These are phyloP conservation scores for Pulchroboletus neoregius DNA, from an alignment of 1,284 basidiomycete species.

Conservation along the genomic window DNA sequence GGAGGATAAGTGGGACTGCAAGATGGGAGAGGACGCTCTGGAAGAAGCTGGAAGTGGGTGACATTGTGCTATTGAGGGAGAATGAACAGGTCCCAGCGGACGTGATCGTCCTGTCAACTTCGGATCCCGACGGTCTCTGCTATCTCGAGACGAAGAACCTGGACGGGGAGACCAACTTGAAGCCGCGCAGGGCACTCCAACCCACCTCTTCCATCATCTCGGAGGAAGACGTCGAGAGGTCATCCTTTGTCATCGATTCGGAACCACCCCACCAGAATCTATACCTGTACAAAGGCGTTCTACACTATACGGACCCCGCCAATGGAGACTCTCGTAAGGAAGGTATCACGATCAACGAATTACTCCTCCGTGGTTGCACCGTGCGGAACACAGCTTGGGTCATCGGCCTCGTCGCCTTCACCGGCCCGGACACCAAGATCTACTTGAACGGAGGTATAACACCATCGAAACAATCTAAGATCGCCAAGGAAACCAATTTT, in stretches of 20 bases:
- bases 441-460: constrained; percentile 95
- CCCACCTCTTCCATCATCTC: constrained; percentile 75
- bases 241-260: constrained; percentile 84
- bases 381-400: constrained; percentile 95
- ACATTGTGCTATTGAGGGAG: constrained; percentile 85
- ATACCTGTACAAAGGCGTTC: constrained; percentile 85
- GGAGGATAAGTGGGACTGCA: constrained; percentile 66
- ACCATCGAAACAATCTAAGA: constrained; percentile 92
- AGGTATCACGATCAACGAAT: constrained; percentile 85
- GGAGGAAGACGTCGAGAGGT: constrained; percentile 89
- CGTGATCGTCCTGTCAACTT: constrained; percentile 85
- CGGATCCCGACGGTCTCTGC: constrained; percentile 80
- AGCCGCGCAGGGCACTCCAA: constrained; percentile 75
- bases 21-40: constrained; percentile 94
- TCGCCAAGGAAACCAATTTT: constrained; percentile 98
- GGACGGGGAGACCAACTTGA: constrained; percentile 97
- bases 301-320: constrained; percentile 63
- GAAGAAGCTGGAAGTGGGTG: constrained; percentile 99
- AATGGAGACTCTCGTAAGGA: constrained; percentile 56
- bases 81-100: constrained; percentile 97
- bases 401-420: constrained; percentile 92
- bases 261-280: constrained; percentile 94
- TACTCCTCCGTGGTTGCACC: constrained; percentile 88
- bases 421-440: constrained; percentile 95
- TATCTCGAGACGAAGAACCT: constrained; percentile 94